Evolutionary conservation across 75 land plant genomes (phyloP).

Genomic region (Isoetes taiwanensis): DNA sequence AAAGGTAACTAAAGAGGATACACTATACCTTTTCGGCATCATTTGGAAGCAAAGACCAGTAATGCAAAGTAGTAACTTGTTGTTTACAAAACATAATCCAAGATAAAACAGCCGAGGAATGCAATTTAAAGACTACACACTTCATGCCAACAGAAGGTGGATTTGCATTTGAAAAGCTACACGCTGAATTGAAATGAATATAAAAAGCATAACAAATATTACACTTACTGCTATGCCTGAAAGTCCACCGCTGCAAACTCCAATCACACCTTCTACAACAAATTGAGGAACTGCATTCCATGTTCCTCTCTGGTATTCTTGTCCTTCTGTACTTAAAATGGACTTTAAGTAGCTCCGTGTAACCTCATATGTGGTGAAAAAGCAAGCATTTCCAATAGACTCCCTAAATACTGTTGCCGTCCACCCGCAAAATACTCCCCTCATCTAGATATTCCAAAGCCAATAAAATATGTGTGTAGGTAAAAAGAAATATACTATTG

Average conservation of each 20-base stretch:
- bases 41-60: too few relatives aligned
- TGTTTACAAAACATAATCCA: too few relatives aligned
- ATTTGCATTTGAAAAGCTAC: too few relatives aligned
- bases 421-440: slow-evolving; percentile 73
- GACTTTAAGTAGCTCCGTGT: slow-evolving; percentile 48
- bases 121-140: too few relatives aligned
- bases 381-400: slow-evolving; percentile 64
- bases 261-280: slow-evolving; percentile 51
- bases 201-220: too few relatives aligned
- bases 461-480: not conserved
- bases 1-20: too few relatives aligned
- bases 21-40: too few relatives aligned
- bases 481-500: not conserved
- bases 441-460: slow-evolving; percentile 26
- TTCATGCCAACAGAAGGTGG: too few relatives aligned
- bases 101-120: too few relatives aligned
- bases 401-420: slow-evolving; percentile 67
- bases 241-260: slow-evolving; percentile 80
- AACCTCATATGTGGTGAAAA: slow-evolving; percentile 72
- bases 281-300: slow-evolving; percentile 6
- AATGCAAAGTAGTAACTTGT: too few relatives aligned
- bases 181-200: too few relatives aligned
- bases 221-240: slow-evolving; percentile 73
- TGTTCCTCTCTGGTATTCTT: not conserved
- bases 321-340: not conserved